Evolutionary conservation across 805 yeast species (phyloP).

Genomic region (Schizosaccharomyces japonicus): DNA sequence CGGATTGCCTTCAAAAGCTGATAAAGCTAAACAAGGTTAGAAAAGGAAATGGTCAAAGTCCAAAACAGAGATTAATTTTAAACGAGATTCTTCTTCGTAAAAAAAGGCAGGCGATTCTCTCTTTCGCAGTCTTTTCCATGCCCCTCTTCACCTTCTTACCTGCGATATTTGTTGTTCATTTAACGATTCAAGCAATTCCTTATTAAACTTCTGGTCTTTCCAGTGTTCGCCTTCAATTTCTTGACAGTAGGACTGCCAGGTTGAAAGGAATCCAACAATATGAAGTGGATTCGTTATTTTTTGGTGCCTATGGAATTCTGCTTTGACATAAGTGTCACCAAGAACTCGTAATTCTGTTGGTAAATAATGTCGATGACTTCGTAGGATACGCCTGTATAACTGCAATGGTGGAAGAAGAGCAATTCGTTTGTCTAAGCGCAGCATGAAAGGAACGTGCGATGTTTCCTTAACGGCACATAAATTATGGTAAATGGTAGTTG

Average conservation of each 20-base stretch:
- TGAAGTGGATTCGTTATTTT: slow-evolving; percentile 70
- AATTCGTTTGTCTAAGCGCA: too few relatives aligned
- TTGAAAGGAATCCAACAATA: slow-evolving; percentile 74
- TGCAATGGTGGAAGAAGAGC: slow-evolving; percentile 63
- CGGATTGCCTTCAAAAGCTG: neutral
- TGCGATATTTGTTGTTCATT: neutral
- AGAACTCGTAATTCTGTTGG: slow-evolving; percentile 46
- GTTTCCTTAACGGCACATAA: too few relatives aligned
- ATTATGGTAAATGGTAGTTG: too few relatives aligned
- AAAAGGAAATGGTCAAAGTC: neutral
- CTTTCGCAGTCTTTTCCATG: neutral
- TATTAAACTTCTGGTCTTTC: neutral
- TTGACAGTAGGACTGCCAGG: slow-evolving; percentile 57
- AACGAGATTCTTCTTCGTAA: neutral
- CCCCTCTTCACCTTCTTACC: neutral
- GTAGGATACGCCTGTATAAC: slow-evolving; percentile 52
- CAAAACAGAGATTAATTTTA: neutral
- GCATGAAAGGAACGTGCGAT: too few relatives aligned
- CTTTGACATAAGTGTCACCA: slow-evolving; percentile 75
- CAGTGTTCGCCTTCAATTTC: neutral
- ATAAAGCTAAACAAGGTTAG: neutral
- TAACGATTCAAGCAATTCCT: neutral
- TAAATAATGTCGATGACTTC: slow-evolving; percentile 48
- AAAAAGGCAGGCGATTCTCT: neutral
- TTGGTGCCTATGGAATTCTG: slow-evolving; percentile 72